phyloP scores from a whole-genome alignment of 805 yeast species.

The Maudiozyma barnettii region DNA sequence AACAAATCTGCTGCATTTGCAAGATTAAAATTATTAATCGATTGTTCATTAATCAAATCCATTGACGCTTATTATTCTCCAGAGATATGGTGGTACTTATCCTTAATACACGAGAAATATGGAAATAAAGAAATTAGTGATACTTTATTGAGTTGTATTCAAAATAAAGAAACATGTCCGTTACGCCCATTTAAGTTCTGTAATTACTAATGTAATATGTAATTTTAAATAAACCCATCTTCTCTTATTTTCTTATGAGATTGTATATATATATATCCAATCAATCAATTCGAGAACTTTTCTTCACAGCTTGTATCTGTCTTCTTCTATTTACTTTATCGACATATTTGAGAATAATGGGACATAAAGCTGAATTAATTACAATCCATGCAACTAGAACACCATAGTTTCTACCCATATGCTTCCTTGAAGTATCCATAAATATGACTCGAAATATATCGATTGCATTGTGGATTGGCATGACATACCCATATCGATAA shows the following conservation, averaged over 20 bases:
- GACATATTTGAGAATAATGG: constrained; percentile 36
- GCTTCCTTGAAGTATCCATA: constrained; percentile 45
- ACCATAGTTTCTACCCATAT: constrained; percentile 52
- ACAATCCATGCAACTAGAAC: constrained; percentile 52
- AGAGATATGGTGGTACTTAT: constrained; percentile 65
- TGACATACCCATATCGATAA: constrained; percentile 53
- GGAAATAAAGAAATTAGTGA: constrained; percentile 43
- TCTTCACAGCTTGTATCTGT: constrained; percentile 3
- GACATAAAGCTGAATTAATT: constrained; percentile 35
- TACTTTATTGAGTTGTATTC: constrained; percentile 55
- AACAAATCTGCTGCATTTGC: constrained; percentile 57
- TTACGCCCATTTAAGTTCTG: constrained; percentile 34
- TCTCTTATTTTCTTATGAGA: neutral
- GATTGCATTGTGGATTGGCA: constrained; percentile 59
- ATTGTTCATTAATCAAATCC: constrained; percentile 28
- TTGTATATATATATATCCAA: neutral
- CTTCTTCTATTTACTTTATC: constrained; percentile 30
- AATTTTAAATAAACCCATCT: neutral
- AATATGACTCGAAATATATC: constrained; percentile 52
- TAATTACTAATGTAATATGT: constrained; percentile 11
- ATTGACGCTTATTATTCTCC: constrained; percentile 37
- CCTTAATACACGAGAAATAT: constrained; percentile 50
- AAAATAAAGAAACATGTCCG: constrained; percentile 52
- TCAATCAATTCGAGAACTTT: neutral
- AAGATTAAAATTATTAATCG: constrained; percentile 36